phyloP scores from a whole-genome alignment of 2,329 filamentous ascomycete genomes.

The Venturiaceae sp. region DNA sequence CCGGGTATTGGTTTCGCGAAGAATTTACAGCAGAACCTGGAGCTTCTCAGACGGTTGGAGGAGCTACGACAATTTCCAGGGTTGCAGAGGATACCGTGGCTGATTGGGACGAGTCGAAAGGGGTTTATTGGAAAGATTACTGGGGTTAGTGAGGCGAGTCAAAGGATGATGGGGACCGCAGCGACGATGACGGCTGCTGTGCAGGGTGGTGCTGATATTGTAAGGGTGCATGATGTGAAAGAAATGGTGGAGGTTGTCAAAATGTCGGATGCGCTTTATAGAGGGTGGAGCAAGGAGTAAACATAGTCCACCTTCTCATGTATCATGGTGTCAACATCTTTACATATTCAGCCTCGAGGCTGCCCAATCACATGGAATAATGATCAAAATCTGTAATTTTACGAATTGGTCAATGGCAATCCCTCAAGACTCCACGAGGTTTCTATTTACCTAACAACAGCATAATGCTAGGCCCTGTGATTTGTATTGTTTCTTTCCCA shows the following conservation, averaged over 20 bases:
- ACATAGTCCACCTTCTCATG: too few species aligned
- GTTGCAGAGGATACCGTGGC: constrained; percentile 68
- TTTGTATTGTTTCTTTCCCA: too few species aligned
- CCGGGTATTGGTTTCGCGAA: constrained; percentile 95
- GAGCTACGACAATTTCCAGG: constrained; percentile 43
- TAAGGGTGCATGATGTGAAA: constrained; percentile 80
- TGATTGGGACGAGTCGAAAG: constrained; percentile 84
- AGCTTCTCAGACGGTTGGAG: constrained; percentile 59
- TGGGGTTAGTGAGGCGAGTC: constrained; percentile 57
- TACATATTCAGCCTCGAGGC: too few species aligned
- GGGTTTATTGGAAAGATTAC: constrained; percentile 78
- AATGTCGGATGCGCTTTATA: constrained; percentile 91
- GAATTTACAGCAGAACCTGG: constrained; percentile 67
- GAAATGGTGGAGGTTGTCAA: constrained; percentile 78
- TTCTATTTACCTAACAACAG: too few species aligned
- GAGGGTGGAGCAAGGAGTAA: constrained; percentile 29
- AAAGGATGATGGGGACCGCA: constrained; percentile 77
- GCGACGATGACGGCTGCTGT: constrained; percentile 80
- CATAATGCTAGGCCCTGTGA: too few species aligned
- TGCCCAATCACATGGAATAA: too few species aligned
- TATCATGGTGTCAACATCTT: too few species aligned
- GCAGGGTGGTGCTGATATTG: constrained; percentile 79
- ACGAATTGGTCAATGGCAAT: too few species aligned
- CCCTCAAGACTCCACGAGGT: too few species aligned
- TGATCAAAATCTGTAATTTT: too few species aligned